A percentile compares a stretch with the other conserved stretches of the same genome.
Conservation (phyloP, 2,329 filamentous ascomycete species). For the Colletotrichum eleusines region DNA sequence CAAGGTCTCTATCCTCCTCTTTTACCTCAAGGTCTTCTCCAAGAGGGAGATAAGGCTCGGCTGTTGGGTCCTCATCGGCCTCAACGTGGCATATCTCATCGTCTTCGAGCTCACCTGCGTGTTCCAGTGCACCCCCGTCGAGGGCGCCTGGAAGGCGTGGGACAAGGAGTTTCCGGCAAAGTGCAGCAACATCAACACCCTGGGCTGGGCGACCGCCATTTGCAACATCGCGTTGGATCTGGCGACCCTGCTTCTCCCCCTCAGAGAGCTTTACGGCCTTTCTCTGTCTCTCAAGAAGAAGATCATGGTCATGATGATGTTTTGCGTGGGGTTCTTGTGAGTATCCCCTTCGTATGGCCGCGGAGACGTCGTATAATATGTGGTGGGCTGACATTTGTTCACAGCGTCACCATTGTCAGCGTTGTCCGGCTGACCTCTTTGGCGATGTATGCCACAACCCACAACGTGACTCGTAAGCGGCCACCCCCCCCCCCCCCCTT, state of each 20-base stretch:
- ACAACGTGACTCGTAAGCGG: slow-evolving; percentile 42
- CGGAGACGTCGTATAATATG: too few species aligned
- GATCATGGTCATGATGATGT: slow-evolving; percentile 58
- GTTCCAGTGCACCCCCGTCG: slow-evolving; percentile 34
- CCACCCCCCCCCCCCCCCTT: too few species aligned
- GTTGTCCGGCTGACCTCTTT: slow-evolving; percentile 48
- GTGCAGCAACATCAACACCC: slow-evolving; percentile 51
- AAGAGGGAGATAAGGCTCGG: slow-evolving; percentile 46
- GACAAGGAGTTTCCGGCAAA: slow-evolving; percentile 40
- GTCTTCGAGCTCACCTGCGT: slow-evolving; percentile 49
- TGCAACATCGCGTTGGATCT: slow-evolving; percentile 52
- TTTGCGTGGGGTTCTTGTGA: slow-evolving; percentile 56
- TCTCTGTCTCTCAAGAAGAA: slow-evolving; percentile 58
- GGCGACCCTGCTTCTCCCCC: slow-evolving; percentile 50
- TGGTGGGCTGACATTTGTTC: background rate
- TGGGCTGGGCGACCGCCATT: slow-evolving; percentile 48
- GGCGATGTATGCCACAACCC: slow-evolving; percentile 38
- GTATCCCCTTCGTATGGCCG: too few species aligned
- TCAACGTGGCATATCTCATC: slow-evolving; percentile 44
- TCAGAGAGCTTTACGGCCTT: slow-evolving; percentile 54
- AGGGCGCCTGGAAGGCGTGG: slow-evolving; percentile 45
- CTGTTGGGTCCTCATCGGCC: slow-evolving; percentile 45
- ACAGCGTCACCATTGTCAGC: slow-evolving; percentile 51
- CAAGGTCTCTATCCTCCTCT: slow-evolving; percentile 50
- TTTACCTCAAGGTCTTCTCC: slow-evolving; percentile 51